Conservation (phyloP, 139 green algal genomes). For the Chlamydomonas sp. region DNA sequence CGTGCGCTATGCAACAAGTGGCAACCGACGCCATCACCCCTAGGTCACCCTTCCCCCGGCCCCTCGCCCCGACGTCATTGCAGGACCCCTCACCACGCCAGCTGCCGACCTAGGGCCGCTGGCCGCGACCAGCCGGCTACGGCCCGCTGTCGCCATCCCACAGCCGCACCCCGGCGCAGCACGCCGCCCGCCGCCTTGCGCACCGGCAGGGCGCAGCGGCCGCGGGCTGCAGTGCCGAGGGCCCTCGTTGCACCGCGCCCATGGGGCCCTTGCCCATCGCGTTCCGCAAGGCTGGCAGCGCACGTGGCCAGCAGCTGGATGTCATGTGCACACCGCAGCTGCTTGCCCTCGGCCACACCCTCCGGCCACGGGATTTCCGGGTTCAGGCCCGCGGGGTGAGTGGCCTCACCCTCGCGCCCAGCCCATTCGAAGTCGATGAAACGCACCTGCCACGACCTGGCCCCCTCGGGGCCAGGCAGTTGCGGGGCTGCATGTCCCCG, state of each 20-base stretch:
- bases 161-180: background rate
- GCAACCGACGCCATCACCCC: background rate
- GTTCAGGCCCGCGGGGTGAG: background rate
- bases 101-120: background rate
- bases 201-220: background rate
- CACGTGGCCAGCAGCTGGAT: background rate
- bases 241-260: background rate
- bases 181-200: background rate
- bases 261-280: background rate
- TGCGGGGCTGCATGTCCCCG: background rate
- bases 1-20: background rate
- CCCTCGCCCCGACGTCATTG: background rate
- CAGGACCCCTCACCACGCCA: background rate
- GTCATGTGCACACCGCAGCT: background rate
- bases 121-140: background rate
- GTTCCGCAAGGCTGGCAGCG: no score
- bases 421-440: slow-evolving; percentile 6
- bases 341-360: background rate
- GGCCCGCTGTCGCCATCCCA: background rate
- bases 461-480: background rate
- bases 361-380: background rate
- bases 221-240: background rate
- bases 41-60: background rate
- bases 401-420: background rate
- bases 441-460: background rate